A percentile compares a stretch with the other conserved stretches of the same genome.
Evolutionary conservation across 2,329 filamentous ascomycete species (phyloP).

Genomic region (Aspergillus fischeri): DNA sequence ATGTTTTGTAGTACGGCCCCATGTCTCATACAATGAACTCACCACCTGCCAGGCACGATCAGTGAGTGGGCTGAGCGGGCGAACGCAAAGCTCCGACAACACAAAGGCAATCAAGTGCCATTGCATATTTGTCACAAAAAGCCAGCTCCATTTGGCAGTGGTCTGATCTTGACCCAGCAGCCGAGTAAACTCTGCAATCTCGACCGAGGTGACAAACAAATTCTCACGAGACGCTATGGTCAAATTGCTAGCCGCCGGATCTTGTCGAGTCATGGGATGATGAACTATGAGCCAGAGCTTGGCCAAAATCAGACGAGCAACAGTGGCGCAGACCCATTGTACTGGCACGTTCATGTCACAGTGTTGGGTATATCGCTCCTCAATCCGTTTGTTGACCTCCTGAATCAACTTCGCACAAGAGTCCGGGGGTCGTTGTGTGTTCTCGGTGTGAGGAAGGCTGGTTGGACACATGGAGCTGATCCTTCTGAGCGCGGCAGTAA

Average conservation of each 20-base stretch:
- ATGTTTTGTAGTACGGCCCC: conserved; percentile 31
- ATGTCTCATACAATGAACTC: conserved; percentile 41
- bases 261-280: conserved; percentile 64
- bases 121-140: conserved; percentile 61
- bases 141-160: conserved; percentile 62
- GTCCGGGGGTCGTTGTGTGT: conserved; percentile 20
- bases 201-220: conserved; percentile 67
- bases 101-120: conserved; percentile 53
- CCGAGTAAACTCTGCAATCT: conserved; percentile 68
- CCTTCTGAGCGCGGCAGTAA: conserved; percentile 41
- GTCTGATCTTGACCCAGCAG: conserved; percentile 61
- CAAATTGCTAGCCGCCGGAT: conserved; percentile 47
- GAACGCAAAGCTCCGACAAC: conserved; percentile 55
- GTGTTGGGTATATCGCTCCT: conserved; percentile 53
- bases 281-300: conserved; percentile 77
- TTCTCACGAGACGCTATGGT: conserved; percentile 62
- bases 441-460: conserved; percentile 14
- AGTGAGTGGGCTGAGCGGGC: conserved; percentile 53
- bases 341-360: conserved; percentile 51
- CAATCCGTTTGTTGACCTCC: conserved; percentile 51
- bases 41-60: conserved; percentile 60
- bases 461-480: conserved; percentile 36
- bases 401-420: conserved; percentile 47
- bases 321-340: conserved; percentile 65
- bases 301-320: conserved; percentile 67